phyloP scores from a whole-genome alignment of 345 rosid species.

The Psidium guajava region DNA sequence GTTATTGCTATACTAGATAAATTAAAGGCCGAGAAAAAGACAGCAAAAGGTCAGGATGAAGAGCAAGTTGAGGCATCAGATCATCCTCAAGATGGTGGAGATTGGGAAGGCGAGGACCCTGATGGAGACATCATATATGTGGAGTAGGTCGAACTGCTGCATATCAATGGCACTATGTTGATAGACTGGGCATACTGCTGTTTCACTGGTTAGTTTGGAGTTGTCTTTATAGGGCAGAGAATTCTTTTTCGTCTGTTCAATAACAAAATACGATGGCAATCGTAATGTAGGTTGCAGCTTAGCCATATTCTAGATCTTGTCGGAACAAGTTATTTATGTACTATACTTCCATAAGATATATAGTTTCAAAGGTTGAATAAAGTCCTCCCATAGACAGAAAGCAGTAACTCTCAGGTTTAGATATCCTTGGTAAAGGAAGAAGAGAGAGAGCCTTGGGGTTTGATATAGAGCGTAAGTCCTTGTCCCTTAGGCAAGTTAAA shows the following conservation, averaged over 20 bases:
- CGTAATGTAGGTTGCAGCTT: background rate
- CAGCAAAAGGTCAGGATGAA: conserved; percentile 8
- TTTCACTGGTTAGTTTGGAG: background rate
- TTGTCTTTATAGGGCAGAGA: background rate
- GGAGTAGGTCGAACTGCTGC: conserved; percentile 21
- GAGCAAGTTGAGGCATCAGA: conserved; percentile 18
- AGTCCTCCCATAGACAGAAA: too few species aligned
- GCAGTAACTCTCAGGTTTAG: too few species aligned
- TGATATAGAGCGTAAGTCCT: too few species aligned
- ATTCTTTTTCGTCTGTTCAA: background rate
- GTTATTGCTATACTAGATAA: conserved; percentile 71
- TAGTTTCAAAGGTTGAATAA: too few species aligned
- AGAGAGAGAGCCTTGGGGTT: too few species aligned
- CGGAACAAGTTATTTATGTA: background rate
- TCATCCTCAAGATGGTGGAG: conserved; percentile 26
- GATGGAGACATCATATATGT: conserved; percentile 76
- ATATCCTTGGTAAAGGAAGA: too few species aligned
- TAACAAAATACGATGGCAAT: background rate
- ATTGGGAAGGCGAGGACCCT: conserved; percentile 59
- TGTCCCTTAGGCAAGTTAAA: too few species aligned
- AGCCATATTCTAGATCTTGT: background rate
- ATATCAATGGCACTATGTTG: background rate
- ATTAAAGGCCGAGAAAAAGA: conserved; percentile 57
- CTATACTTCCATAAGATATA: background rate
- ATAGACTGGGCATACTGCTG: background rate